Evolutionary conservation across 2,329 filamentous ascomycete species (phyloP).

Genomic region (Alternaria sp.): DNA sequence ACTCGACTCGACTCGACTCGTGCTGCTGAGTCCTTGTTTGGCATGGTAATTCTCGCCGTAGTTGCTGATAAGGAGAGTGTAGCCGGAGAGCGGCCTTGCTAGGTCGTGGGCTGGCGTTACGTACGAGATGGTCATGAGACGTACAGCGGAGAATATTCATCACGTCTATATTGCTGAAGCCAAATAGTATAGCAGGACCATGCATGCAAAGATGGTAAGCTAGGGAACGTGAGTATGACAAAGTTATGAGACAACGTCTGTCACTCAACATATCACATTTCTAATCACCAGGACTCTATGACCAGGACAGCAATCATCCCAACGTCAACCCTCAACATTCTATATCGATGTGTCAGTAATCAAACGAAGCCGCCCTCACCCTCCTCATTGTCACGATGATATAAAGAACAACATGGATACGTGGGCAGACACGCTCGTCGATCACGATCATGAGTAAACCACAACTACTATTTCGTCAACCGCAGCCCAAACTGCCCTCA

Average conservation of each 20-base stretch:
- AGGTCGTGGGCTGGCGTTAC: neutral
- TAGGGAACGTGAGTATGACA: too few species aligned
- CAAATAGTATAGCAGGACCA: too few species aligned
- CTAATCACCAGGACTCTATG: neutral
- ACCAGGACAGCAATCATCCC: neutral
- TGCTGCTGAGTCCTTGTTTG: too few species aligned
- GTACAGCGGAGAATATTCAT: too few species aligned
- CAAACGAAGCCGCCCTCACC: neutral
- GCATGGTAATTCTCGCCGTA: neutral
- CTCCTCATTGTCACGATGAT: neutral
- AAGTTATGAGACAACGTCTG: too few species aligned
- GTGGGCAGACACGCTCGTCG: neutral
- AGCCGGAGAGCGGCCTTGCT: neutral
- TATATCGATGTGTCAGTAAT: neutral
- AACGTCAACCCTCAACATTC: neutral
- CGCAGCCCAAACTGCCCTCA: neutral
- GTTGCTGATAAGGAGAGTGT: neutral
- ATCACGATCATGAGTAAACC: neutral
- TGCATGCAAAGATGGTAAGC: too few species aligned
- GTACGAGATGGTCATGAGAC: neutral
- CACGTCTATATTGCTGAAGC: too few species aligned
- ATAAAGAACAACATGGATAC: neutral
- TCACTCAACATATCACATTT: neutral
- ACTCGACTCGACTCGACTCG: neutral
- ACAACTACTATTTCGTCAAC: neutral